Base-by-base conservation (phyloP, 345 rosid genomes). In the Boechera divaricarpa region DNA sequence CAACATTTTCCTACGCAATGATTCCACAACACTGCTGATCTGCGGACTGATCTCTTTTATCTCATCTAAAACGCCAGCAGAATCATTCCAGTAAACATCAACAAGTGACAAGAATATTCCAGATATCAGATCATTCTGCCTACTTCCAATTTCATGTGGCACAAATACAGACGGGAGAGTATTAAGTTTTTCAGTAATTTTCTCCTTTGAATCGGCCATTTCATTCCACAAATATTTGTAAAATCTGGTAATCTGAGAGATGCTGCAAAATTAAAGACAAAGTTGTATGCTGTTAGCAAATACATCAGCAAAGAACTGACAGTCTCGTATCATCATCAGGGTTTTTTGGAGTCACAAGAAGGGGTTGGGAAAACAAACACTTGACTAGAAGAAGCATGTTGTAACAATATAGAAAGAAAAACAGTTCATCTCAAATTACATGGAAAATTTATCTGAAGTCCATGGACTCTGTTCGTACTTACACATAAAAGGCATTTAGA, bases 61-160 rank as follows among this genome's bases (percentile, higher is more conserved):
- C 77, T 76, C 82, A 71, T 88, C 83, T 75, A 84, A 59, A 68
- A 80, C 70, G 67, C 91, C 97, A 73, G 91, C 89, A 61, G 95
- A 82, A 85, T 94, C 97, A 33, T 83, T 80, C 98, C 98, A 94
- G 86, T 78, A 85, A 28, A 90, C 91, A 64, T 94, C 95, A 67
- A 84, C 82, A 64, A 84, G 71, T 73, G 91, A 78, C 72, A 82
- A 80, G 81, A 94, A 89, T 60, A 83, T 63, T 71, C 98, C 98
- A 63, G 82, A 59, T 35, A 87, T 77, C 63, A 81, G 11, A 77
- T 86, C 87, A 55, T 85, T 85, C 10, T 79, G 85, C 85, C 85
- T 63, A 54, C 61, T 82, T 62, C 79, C 85, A 65, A 74, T 81
- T 59, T 63, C 68, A 70, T 52, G 73, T 32, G 99, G 99, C 76